Evolutionary conservation across 2,329 filamentous ascomycete genomes (phyloP).

Genomic region (Pseudohalonectria lignicola): DNA sequence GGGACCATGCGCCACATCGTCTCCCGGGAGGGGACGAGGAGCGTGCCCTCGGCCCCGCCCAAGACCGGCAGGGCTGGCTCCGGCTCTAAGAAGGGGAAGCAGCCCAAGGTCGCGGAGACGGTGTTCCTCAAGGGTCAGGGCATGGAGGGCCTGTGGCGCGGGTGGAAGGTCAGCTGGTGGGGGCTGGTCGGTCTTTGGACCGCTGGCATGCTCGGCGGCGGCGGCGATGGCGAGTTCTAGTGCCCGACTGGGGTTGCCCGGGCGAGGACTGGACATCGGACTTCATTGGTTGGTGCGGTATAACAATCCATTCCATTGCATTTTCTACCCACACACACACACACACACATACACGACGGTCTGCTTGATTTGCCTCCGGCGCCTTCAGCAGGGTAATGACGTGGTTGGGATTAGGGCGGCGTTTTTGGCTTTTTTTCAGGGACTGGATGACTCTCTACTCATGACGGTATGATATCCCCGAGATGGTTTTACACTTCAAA

Average conservation of each 20-base stretch:
- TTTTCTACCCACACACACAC: neutral
- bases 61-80: slow-evolving; percentile 17
- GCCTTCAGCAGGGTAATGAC: no score
- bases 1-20: slow-evolving; percentile 85
- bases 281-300: neutral
- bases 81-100: slow-evolving; percentile 17
- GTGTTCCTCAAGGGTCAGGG: slow-evolving; percentile 54
- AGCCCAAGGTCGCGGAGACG: slow-evolving; percentile 24
- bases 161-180: slow-evolving; percentile 72
- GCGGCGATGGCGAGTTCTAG: slow-evolving; percentile 51
- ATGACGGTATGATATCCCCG: slow-evolving; percentile 13
- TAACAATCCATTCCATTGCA: neutral
- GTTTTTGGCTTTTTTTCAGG: neutral
- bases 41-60: slow-evolving; percentile 21
- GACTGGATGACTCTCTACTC: slow-evolving; percentile 7
- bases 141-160: slow-evolving; percentile 56
- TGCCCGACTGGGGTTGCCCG: no score
- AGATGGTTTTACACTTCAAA: no score
- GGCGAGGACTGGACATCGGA: neutral
- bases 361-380: no score
- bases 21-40: slow-evolving; percentile 64
- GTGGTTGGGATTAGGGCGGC: no score
- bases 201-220: slow-evolving; percentile 50
- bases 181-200: slow-evolving; percentile 65
- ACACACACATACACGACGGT: no score